Conservation (phyloP, 495 filamentous ascomycete species). For the Immersiella caudata region DNA sequence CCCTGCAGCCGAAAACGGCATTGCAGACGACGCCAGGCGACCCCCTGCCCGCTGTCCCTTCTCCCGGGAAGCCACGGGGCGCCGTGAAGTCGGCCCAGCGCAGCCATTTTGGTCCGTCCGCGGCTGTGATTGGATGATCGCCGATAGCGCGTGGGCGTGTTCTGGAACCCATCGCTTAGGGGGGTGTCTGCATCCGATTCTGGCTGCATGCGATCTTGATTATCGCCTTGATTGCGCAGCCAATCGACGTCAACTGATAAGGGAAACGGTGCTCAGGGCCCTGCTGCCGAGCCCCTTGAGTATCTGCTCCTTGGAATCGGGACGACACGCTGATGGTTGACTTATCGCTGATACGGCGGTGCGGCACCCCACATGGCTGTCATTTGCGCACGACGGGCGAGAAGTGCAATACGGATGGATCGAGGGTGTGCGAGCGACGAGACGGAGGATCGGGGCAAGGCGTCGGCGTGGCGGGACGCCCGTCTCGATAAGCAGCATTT, state of each 20-base stretch:
- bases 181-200: slow-evolving; percentile 22
- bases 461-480: background rate
- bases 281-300: background rate
- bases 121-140: slow-evolving; percentile 20
- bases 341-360: slow-evolving; percentile 12
- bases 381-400: background rate
- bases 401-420: background rate
- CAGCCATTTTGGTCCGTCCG: background rate
- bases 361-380: background rate
- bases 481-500: background rate
- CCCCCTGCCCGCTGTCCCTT: background rate
- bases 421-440: background rate
- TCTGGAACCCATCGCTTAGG: background rate
- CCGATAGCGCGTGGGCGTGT: slow-evolving; percentile 19
- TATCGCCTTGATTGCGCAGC: slow-evolving; percentile 15
- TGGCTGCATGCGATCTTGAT: slow-evolving; percentile 22
- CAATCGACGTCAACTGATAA: slow-evolving; percentile 22
- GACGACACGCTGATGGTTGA: background rate
- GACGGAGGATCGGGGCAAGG: background rate
- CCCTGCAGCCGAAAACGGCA: slow-evolving; percentile 28
- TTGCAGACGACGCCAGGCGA: background rate
- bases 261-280: slow-evolving; percentile 14
- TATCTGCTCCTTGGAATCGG: background rate
- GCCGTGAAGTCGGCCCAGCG: background rate
- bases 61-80: slow-evolving; percentile 18